phyloP scores from a whole-genome alignment of 306 rosid genomes.

The Corylus heterophylla region DNA sequence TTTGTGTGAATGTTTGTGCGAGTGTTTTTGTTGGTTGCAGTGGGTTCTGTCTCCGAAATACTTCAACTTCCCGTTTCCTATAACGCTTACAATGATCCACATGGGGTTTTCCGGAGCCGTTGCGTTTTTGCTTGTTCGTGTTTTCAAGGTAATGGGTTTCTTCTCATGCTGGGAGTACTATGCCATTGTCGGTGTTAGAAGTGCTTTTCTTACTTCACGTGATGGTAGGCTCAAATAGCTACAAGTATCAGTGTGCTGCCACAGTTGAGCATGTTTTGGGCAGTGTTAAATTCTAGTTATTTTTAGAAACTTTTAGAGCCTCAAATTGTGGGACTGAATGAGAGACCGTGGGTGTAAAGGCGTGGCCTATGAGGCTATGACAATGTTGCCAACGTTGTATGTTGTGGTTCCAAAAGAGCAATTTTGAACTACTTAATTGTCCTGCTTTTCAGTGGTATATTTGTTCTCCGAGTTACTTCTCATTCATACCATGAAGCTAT shows the following conservation, averaged over 20 bases:
- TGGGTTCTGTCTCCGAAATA: slow-evolving; percentile 96
- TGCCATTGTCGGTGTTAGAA: background rate
- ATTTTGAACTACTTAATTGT: background rate
- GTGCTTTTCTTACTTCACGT: background rate
- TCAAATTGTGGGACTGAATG: background rate
- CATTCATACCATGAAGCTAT: background rate
- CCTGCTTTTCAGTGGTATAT: background rate
- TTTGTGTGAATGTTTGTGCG: background rate
- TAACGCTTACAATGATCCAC: slow-evolving; percentile 94
- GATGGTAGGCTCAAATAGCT: background rate
- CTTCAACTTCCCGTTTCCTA: slow-evolving; percentile 91
- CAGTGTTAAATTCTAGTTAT: background rate
- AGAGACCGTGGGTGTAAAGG: background rate
- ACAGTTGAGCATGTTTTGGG: background rate
- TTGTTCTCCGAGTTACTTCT: background rate
- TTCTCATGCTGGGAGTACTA: background rate
- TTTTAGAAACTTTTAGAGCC: background rate
- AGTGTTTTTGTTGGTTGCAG: slow-evolving; percentile 40
- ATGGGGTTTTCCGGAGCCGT: slow-evolving; percentile 94
- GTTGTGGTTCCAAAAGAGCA: background rate
- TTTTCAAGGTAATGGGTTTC: slow-evolving; percentile 68
- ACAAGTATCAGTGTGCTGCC: background rate
- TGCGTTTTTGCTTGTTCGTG: slow-evolving; percentile 86
- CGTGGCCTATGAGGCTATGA: background rate
- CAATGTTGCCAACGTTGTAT: background rate